Base-by-base conservation (phyloP, 2,329 filamentous ascomycete genomes). In the Penicillium verrucosum region DNA sequence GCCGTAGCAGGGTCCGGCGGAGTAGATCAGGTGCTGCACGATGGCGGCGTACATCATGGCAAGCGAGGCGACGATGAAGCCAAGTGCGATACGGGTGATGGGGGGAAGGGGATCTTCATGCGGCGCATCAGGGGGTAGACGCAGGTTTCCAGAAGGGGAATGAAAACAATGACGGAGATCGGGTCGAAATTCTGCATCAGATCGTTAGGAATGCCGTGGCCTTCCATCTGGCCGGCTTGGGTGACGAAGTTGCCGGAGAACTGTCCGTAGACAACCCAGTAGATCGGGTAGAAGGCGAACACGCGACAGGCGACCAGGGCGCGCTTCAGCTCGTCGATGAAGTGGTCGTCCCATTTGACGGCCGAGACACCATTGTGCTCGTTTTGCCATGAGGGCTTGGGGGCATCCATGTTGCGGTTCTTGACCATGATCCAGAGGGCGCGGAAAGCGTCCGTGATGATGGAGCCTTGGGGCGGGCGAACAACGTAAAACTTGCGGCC, bases 111-210 rank as follows among this genome's bases (percentile, higher is more conserved):
- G 69, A 91, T 81, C 43, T 82, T 83, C 29, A 80, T 58, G 67
- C 82, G 85, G 67, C 86, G 85, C 56, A 92, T 81, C 18, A 80
- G 69, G 0, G 89, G 89, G 73, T 91, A 92, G 56, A 92, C 65
- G 37, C 86, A n/a, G 29, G 78, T 79, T 68, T 92, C 89, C 61
- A 86, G 82, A 60, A 92, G 75, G 3, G 88, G 88, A 47, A 91
- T 88, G 73, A 92, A 83, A 68, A 92, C 85, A 65, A 92, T 83
- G 60, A 92, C 84, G 27, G 87, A 83, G 61, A 92, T 84, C 6
- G 89, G 88, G 72, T 92, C 87, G 40, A 92, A 78, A 75, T 91
- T 91, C 70, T 86, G 82, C 66, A 92, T 83, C 56, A 92, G 77
- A 69, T 92, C 89, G 77, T 92, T 92, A 66, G 89, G 89, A 3